Percentiles rank a stretch among this genome's conserved stretches.
phyloP scores from a whole-genome alignment of 2,329 filamentous ascomycete genomes.

The Capronia coronata region DNA sequence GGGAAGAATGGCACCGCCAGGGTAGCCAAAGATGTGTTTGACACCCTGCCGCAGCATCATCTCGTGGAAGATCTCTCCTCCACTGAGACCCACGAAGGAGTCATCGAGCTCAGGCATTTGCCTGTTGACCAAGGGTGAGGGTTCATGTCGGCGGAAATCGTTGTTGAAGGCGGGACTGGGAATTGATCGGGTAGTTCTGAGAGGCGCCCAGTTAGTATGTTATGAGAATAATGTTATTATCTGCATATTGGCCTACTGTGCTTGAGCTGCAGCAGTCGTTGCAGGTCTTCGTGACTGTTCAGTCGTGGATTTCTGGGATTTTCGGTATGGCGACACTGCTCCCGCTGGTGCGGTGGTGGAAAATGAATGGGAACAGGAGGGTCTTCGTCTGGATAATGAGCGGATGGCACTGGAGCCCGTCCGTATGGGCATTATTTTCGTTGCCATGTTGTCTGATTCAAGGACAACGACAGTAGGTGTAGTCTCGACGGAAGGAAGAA shows the following conservation, averaged over 20 bases:
- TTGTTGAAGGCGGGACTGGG: constrained; percentile 58
- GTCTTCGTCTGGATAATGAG: constrained; percentile 40
- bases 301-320: constrained; percentile 32
- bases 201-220: constrained; percentile 21
- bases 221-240: too few relatives aligned
- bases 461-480: not conserved
- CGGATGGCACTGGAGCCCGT: constrained; percentile 45
- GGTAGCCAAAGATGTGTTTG: constrained; percentile 91
- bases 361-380: constrained; percentile 39
- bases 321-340: constrained; percentile 43
- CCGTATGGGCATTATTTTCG: constrained; percentile 46
- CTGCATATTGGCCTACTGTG: constrained; percentile 45
- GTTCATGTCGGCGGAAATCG: constrained; percentile 52
- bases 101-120: constrained; percentile 65
- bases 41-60: constrained; percentile 95
- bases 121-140: constrained; percentile 61
- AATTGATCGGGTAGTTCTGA: constrained; percentile 51
- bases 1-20: constrained; percentile 90
- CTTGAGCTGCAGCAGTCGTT: constrained; percentile 45
- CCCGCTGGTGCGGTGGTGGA: constrained; percentile 40
- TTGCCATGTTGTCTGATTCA: constrained; percentile 24
- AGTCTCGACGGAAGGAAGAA: too few relatives aligned
- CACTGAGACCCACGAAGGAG: constrained; percentile 91
- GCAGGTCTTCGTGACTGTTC: constrained; percentile 39
- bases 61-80: constrained; percentile 96